Percentiles rank a stretch among this genome's conserved stretches.
Conservation (phyloP, 2,329 filamentous ascomycete species). For the Lizonia empirigonia region DNA sequence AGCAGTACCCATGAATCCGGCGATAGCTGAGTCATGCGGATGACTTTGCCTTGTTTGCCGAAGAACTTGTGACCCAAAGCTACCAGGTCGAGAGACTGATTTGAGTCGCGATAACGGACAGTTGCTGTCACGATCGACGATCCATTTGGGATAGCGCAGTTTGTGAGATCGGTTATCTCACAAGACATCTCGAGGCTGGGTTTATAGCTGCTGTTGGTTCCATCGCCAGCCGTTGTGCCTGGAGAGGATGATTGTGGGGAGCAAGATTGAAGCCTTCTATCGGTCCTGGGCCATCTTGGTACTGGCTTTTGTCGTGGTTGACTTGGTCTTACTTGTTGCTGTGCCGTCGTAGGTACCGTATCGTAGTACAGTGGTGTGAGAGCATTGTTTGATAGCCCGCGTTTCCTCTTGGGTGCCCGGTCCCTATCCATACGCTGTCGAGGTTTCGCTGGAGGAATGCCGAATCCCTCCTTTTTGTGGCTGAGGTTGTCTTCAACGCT, state of each 20-base stretch:
- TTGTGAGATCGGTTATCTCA: constrained; percentile 15
- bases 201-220: constrained; percentile 4
- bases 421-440: background rate
- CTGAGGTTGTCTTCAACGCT: no score
- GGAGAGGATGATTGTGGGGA: constrained; percentile 11
- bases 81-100: constrained; percentile 6
- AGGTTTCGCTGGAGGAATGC: constrained; percentile 1
- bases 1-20: constrained; percentile 19
- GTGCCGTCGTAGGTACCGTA: constrained; percentile 2
- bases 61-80: constrained; percentile 11
- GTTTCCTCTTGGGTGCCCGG: background rate
- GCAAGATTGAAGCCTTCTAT: constrained; percentile 1
- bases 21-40: background rate
- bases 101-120: constrained; percentile 14
- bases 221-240: background rate
- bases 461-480: no score
- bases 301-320: background rate
- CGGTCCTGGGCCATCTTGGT: background rate
- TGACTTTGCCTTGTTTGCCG: constrained; percentile 14
- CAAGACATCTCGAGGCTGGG: constrained; percentile 3
- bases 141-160: constrained; percentile 11
- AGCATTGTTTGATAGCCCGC: constrained; percentile 9
- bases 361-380: constrained; percentile 2
- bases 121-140: constrained; percentile 17
- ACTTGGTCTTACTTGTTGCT: background rate